These are phyloP conservation scores for Tricholoma hemisulphureum DNA, from an alignment of 768 basidiomycete species.

Conservation along the genomic window DNA sequence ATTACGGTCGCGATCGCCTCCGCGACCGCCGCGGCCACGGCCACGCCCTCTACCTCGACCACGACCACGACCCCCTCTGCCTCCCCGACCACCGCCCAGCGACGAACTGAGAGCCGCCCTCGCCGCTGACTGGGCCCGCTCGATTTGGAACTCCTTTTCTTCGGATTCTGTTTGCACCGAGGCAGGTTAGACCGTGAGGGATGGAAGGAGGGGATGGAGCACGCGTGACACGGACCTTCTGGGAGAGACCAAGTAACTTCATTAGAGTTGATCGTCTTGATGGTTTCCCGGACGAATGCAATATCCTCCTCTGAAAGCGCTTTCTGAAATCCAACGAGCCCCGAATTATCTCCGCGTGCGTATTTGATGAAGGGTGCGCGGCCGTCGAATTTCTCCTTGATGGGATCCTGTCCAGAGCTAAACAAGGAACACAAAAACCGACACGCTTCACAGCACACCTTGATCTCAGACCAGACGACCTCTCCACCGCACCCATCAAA, in stretches of 20 bases:
- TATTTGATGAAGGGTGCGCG: slow-evolving; percentile 54
- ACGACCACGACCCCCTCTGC: slow-evolving; percentile 44
- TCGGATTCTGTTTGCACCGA: slow-evolving; percentile 55
- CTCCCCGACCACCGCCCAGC: slow-evolving; percentile 25
- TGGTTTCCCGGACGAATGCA: slow-evolving; percentile 59
- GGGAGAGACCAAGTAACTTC: slow-evolving; percentile 65
- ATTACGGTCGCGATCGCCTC: slow-evolving; percentile 42
- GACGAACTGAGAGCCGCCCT: slow-evolving; percentile 40
- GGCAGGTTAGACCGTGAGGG: not conserved
- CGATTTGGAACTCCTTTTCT: slow-evolving; percentile 70
- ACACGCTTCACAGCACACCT: slow-evolving; percentile 29
- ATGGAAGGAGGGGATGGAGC: not conserved
- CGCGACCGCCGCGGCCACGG: slow-evolving; percentile 38
- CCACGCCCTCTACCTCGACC: slow-evolving; percentile 44
- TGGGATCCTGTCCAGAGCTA: slow-evolving; percentile 37
- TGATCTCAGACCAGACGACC: slow-evolving; percentile 49
- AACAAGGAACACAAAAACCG: not conserved
- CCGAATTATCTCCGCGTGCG: slow-evolving; percentile 42
- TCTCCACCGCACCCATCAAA: slow-evolving; percentile 59
- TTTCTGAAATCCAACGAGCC: slow-evolving; percentile 64
- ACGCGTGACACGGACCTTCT: slow-evolving; percentile 43
- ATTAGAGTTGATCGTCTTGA: slow-evolving; percentile 64
- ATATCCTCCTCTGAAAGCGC: slow-evolving; percentile 71
- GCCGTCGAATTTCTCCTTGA: slow-evolving; percentile 49
- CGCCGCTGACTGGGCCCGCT: slow-evolving; percentile 71